These are phyloP conservation scores for Apiotrichum porosum DNA, from an alignment of 1,284 basidiomycete genomes.

Conservation along the genomic window DNA sequence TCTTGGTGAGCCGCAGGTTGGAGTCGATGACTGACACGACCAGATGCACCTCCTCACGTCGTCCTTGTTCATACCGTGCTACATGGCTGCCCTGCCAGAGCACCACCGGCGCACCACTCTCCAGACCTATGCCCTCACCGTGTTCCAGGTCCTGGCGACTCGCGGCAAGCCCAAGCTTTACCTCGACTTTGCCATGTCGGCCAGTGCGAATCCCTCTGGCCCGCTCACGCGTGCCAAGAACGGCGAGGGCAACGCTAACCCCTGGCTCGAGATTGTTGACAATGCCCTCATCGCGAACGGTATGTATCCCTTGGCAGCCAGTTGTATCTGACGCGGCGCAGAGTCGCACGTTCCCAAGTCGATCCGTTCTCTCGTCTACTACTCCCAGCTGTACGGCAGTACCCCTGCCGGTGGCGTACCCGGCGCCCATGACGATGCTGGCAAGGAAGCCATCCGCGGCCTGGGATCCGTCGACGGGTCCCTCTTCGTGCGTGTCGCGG, in stretches of 20 bases:
- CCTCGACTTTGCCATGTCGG: slow-evolving; percentile 56
- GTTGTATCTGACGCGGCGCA: no score
- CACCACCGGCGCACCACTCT: slow-evolving; percentile 53
- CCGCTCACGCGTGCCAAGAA: slow-evolving; percentile 20
- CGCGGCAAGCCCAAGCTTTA: slow-evolving; percentile 59
- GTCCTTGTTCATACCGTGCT: slow-evolving; percentile 58
- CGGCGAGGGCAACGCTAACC: slow-evolving; percentile 50
- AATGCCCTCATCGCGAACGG: slow-evolving; percentile 54
- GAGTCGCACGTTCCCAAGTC: slow-evolving; percentile 62
- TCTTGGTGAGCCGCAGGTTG: slow-evolving; percentile 48
- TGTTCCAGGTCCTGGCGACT: slow-evolving; percentile 52
- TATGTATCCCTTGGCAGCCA: slow-evolving; percentile 10
- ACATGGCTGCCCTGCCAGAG: slow-evolving; percentile 43
- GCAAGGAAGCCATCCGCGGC: slow-evolving; percentile 48
- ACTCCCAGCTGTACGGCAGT: slow-evolving; percentile 54
- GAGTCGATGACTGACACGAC: slow-evolving; percentile 2
- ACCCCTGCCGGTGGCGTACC: slow-evolving; percentile 51
- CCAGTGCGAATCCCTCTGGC: slow-evolving; percentile 52
- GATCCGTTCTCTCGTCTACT: slow-evolving; percentile 57
- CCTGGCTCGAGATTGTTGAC: slow-evolving; percentile 59
- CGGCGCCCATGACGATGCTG: slow-evolving; percentile 46
- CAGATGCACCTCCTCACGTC: slow-evolving; percentile 63
- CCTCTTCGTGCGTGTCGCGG: slow-evolving; percentile 61
- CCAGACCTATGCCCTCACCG: slow-evolving; percentile 51
- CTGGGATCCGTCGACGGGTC: slow-evolving; percentile 56